phyloP scores from a whole-genome alignment of 2,329 filamentous ascomycete species.

The Penicillium sp. region DNA sequence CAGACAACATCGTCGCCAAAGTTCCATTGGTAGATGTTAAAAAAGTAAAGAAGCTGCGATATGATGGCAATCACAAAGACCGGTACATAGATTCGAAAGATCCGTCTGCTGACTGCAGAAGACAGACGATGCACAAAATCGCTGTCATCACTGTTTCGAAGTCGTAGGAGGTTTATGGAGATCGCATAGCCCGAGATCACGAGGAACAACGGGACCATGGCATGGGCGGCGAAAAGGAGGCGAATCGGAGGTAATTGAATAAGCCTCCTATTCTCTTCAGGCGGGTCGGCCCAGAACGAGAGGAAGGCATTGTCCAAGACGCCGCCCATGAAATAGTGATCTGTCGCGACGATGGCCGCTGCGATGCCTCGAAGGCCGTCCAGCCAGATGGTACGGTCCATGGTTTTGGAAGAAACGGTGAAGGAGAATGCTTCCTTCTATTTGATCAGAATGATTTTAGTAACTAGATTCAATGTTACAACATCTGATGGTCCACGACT shows the following conservation, averaged over 20 bases:
- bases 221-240: conserved; percentile 36
- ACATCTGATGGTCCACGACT: not conserved
- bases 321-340: conserved; percentile 29
- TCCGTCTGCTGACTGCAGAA: conserved; percentile 29
- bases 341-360: conserved; percentile 25
- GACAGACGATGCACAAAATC: conserved; percentile 14
- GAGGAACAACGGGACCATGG: conserved; percentile 57
- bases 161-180: conserved; percentile 51
- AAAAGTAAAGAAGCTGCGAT: conserved; percentile 24
- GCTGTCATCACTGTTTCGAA: conserved; percentile 25
- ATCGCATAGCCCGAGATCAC: conserved; percentile 62
- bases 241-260: conserved; percentile 43
- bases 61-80: conserved; percentile 24
- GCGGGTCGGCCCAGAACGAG: conserved; percentile 27
- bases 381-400: conserved; percentile 22
- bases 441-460: not conserved
- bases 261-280: conserved; percentile 19
- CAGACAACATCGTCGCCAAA: conserved; percentile 6
- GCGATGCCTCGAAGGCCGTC: conserved; percentile 35
- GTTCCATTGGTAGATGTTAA: conserved; percentile 18
- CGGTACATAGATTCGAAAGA: conserved; percentile 36
- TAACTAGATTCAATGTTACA: not conserved
- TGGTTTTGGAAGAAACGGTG: not conserved
- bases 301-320: conserved; percentile 23
- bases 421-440: not conserved